These are phyloP conservation scores for Podaxis sp. DNA, from an alignment of 768 basidiomycete species.

Conservation along the genomic window DNA sequence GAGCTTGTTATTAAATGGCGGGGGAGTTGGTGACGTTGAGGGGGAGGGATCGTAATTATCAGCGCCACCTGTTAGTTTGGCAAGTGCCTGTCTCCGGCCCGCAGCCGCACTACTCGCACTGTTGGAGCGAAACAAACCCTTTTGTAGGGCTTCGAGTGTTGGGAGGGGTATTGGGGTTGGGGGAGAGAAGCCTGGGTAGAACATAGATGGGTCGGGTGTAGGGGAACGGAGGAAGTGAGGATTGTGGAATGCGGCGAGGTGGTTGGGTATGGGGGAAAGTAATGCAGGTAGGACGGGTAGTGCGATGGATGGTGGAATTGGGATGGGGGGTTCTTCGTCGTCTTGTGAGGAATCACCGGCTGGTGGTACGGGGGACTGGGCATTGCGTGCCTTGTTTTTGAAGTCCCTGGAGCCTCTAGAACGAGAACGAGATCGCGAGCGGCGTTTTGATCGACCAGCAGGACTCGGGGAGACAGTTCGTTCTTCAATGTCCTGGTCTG, in stretches of 20 bases:
- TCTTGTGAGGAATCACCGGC: slow-evolving; percentile 76
- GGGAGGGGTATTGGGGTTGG: slow-evolving; percentile 65
- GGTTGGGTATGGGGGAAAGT: slow-evolving; percentile 51
- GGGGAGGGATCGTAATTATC: slow-evolving; percentile 66
- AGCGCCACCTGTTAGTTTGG: slow-evolving; percentile 78
- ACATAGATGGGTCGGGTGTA: slow-evolving; percentile 53
- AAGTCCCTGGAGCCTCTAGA: slow-evolving; percentile 77
- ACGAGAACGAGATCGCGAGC: slow-evolving; percentile 75
- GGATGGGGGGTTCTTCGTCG: slow-evolving; percentile 41
- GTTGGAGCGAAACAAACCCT: slow-evolving; percentile 84
- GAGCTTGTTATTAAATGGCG: slow-evolving; percentile 41
- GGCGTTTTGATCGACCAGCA: slow-evolving; percentile 55
- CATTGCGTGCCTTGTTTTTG: slow-evolving; percentile 55
- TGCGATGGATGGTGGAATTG: slow-evolving; percentile 33
- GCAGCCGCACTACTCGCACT: slow-evolving; percentile 82
- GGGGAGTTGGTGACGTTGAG: slow-evolving; percentile 50
- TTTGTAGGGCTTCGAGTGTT: slow-evolving; percentile 75
- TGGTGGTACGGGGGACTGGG: slow-evolving; percentile 44
- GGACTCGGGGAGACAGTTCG: slow-evolving; percentile 46
- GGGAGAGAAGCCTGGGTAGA: slow-evolving; percentile 67
- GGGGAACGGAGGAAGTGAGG: slow-evolving; percentile 50
- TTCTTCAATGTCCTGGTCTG: slow-evolving; percentile 32
- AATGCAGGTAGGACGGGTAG: slow-evolving; percentile 45
- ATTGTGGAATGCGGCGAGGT: slow-evolving; percentile 44
- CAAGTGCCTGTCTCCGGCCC: slow-evolving; percentile 71